Conservation (phyloP, 139 green algal genomes). For the Chlorella sp. region DNA sequence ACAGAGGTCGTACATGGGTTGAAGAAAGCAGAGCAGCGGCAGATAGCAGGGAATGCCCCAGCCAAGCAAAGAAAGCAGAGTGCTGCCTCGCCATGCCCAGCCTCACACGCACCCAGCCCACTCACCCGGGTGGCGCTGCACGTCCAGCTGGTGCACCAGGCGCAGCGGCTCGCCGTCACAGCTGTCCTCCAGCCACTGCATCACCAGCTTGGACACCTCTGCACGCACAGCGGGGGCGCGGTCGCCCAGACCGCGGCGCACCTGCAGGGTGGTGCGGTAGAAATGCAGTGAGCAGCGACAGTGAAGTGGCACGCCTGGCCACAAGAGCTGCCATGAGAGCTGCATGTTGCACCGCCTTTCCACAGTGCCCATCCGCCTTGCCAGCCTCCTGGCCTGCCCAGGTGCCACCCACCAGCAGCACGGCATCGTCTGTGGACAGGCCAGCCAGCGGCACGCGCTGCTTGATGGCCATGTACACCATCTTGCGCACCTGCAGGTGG, state of each 20-base stretch:
- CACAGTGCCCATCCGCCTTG: too few relatives aligned
- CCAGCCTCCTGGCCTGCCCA: too few relatives aligned
- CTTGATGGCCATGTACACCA: constrained; percentile 59
- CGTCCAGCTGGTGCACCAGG: constrained; percentile 57
- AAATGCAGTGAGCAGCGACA: too few relatives aligned
- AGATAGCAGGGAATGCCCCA: too few relatives aligned
- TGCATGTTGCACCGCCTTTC: too few relatives aligned
- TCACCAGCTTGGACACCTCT: constrained; percentile 44
- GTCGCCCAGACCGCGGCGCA: constrained; percentile 64
- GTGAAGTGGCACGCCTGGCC: too few relatives aligned
- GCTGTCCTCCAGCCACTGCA: constrained; percentile 54
- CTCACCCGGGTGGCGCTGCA: constrained; percentile 41
- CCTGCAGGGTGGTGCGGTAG: too few relatives aligned
- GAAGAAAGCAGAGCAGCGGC: too few relatives aligned
- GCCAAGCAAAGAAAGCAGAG: too few relatives aligned
- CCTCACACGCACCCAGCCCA: background rate
- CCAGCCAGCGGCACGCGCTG: constrained; percentile 49
- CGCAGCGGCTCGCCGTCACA: constrained; percentile 44
- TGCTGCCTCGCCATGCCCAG: too few relatives aligned
- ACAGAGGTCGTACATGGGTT: too few relatives aligned
- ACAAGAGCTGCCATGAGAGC: too few relatives aligned
- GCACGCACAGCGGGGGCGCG: constrained; percentile 41
- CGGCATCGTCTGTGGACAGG: constrained; percentile 43
- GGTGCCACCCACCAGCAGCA: constrained; percentile 23
- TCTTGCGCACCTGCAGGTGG: constrained; percentile 43